Base-by-base conservation (phyloP, 768 basidiomycete genomes). In the Phaffia tasmanica region DNA sequence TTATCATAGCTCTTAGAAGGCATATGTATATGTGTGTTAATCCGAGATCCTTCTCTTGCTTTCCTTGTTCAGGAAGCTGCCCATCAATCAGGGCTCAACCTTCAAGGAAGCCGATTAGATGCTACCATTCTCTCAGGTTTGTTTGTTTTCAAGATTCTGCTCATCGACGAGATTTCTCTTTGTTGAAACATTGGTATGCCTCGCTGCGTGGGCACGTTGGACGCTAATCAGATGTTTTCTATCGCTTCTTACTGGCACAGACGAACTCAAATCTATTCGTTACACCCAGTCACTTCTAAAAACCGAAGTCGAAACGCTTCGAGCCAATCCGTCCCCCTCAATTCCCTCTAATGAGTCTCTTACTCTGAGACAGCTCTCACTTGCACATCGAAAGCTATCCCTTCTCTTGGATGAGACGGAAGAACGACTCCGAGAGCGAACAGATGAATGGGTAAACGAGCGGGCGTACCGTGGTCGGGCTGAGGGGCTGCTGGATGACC, bases 351-450 rank as follows among this genome's bases (percentile, higher is more conserved):
- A 58, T 48, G 55, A 54, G 18, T 49, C n/a, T 21, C 57, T 71
- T 67, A 63, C 72, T 2, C 71, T 77, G 15, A 65, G 72, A 1
- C 73, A 76, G 61, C 71, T 77, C 2, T 72, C 74, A 0, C 72
- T 77, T 3, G 77, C 77, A 2, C 77, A 77, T 62, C 67, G 77
- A 1, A 70, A 75, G 5, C 69, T 77, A 14, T 74, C 73, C 0
- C 67, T 74, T 21, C 76, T 76, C 62, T 67, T 76, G 1, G 75
- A 75, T 62, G 50, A 73, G 15, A 73, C 74, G 0, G 76, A 76
- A 55, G 65, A 66, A 9, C 30, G 63, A 14, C 69, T 74, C 23
- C 65, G 0, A 51, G 69, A 5, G 59, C 66, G 1, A 65, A 69
- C 53, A 42, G 67, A 69, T 2, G 70, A 73, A 27, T 57, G 72